A percentile compares a stretch with the other conserved stretches of the same genome.
Conservation (phyloP, 2,329 filamentous ascomycete species). For the Aspergillus quadricinctus region DNA sequence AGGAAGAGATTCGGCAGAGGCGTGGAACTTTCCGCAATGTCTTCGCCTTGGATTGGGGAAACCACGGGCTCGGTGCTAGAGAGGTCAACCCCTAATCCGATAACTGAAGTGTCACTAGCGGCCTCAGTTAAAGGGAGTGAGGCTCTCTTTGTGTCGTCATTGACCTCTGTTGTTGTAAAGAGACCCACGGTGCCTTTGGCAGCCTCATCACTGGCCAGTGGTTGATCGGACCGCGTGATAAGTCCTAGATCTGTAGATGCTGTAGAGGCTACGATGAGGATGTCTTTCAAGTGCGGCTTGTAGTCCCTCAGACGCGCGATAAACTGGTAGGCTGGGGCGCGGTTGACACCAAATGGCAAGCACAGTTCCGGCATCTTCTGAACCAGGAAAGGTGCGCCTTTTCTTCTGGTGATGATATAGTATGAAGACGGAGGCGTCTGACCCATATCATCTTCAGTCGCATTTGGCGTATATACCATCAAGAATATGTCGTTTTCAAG, state of each 20-base stretch:
- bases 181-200: constrained; percentile 59
- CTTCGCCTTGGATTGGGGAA: constrained; percentile 71
- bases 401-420: constrained; percentile 70
- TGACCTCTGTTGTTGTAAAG: constrained; percentile 56
- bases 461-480: constrained; percentile 65
- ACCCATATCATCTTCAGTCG: constrained; percentile 51
- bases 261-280: constrained; percentile 78
- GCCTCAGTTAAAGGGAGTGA: constrained; percentile 65
- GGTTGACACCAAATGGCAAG: constrained; percentile 63
- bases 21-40: constrained; percentile 71
- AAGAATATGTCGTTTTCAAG: constrained; percentile 84
- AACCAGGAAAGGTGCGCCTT: constrained; percentile 60
- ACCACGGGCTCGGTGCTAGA: constrained; percentile 74
- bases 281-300: constrained; percentile 72
- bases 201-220: constrained; percentile 59
- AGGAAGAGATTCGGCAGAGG: constrained; percentile 81
- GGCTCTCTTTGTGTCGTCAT: constrained; percentile 73
- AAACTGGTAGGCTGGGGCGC: constrained; percentile 69
- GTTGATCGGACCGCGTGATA: constrained; percentile 66
- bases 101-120: constrained; percentile 66
- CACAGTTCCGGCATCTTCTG: constrained; percentile 73
- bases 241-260: constrained; percentile 74
- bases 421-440: constrained; percentile 63
- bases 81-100: constrained; percentile 80
- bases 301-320: constrained; percentile 75